A percentile compares a stretch with the other conserved stretches of the same genome.
Evolutionary conservation across 2,329 filamentous ascomycete genomes (phyloP).

Genomic region (Ophiostoma triangulosporum): DNA sequence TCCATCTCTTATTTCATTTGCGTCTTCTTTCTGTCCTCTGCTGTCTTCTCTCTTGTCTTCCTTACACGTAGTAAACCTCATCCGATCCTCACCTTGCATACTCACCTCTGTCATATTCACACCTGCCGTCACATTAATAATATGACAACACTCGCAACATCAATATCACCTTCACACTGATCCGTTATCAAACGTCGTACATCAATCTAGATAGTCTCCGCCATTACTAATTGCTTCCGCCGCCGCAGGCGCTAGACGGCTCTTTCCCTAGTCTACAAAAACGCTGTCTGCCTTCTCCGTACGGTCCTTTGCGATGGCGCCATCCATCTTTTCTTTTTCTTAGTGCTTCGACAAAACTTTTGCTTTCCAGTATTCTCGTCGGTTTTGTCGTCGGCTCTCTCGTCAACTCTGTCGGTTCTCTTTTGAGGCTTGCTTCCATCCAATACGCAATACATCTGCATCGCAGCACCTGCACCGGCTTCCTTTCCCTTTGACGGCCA

Average conservation of each 20-base stretch:
- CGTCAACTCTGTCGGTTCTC: not conserved
- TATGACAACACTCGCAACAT: not conserved
- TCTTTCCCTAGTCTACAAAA: not conserved
- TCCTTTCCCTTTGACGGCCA: not conserved
- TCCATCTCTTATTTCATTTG: not conserved
- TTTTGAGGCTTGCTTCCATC: not conserved
- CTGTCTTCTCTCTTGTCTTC: not conserved
- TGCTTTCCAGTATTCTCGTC: not conserved
- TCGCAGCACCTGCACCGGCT: not conserved
- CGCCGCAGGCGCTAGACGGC: conserved; percentile 5
- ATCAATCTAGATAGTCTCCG: conserved; percentile 2
- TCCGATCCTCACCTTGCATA: not conserved
- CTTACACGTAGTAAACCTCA: not conserved
- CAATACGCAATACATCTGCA: not conserved
- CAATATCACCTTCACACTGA: not conserved
- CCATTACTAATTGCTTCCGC: conserved; percentile 6
- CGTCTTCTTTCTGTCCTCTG: not conserved
- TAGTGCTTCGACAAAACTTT: not conserved
- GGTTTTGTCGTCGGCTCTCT: too few relatives aligned
- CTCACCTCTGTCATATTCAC: not conserved
- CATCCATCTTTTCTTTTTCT: not conserved
- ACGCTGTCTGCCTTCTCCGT: not conserved
- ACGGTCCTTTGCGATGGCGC: not conserved
- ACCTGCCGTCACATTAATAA: not conserved
- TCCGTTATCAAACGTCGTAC: not conserved